Evolutionary conservation across 139 green algal species (phyloP).

Genomic region (Chlorella sp.): DNA sequence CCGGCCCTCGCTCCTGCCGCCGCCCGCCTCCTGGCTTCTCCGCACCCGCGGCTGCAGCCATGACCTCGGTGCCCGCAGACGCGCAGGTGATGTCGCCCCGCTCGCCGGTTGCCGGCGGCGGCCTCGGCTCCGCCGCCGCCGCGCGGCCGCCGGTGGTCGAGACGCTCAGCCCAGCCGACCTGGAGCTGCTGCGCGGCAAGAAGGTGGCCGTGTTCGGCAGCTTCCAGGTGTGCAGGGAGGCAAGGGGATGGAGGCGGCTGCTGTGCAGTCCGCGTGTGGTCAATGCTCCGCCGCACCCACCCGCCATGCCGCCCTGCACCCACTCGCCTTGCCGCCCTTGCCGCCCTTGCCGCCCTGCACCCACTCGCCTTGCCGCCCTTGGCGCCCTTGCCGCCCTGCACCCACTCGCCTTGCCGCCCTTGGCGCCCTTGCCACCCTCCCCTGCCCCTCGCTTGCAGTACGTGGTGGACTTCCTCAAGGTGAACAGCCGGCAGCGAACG

Average conservation of each 20-base stretch:
- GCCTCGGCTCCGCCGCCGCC: neutral
- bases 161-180: neutral
- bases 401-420: no score
- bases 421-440: neutral
- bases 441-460: constrained; percentile 13
- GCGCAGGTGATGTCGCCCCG: no score
- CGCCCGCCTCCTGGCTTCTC: no score
- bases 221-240: neutral
- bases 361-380: neutral
- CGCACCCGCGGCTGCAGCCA: neutral
- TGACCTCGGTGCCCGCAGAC: neutral
- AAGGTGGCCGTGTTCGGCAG: constrained; percentile 3
- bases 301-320: no score
- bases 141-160: neutral
- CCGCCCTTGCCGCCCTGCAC: neutral
- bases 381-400: neutral
- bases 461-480: constrained; percentile 32
- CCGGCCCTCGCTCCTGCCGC: no score
- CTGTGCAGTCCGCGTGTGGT: no score
- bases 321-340: no score
- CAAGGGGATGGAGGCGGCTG: no score
- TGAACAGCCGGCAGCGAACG: no score
- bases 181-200: neutral
- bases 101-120: neutral
- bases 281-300: no score